Percentiles rank a stretch among this genome's conserved stretches.
phyloP scores from a whole-genome alignment of 1,284 basidiomycete genomes.

The Cryptococcus hybrid region DNA sequence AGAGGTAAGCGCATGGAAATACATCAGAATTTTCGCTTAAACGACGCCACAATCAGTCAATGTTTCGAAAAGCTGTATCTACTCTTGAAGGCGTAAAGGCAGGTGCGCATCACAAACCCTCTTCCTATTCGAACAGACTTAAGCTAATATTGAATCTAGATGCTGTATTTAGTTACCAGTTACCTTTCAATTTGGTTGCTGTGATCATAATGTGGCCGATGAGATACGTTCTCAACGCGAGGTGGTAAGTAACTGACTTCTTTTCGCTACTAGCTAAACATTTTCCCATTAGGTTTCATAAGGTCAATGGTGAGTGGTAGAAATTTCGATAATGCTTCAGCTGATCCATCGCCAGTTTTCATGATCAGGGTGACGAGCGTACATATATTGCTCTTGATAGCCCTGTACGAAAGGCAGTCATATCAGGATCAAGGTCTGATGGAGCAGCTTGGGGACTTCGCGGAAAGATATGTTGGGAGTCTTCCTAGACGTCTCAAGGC shows the following conservation, averaged over 20 bases:
- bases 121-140: not conserved
- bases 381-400: constrained; percentile 76
- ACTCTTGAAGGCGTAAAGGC: constrained; percentile 71
- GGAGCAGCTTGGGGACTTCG: constrained; percentile 65
- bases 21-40: not conserved
- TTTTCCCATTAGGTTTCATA: constrained; percentile 27
- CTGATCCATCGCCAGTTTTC: constrained; percentile 26
- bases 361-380: constrained; percentile 70
- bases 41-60: constrained; percentile 60
- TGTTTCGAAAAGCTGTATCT: constrained; percentile 86
- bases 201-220: constrained; percentile 77
- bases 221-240: constrained; percentile 64
- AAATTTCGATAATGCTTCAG: not conserved
- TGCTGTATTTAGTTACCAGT: constrained; percentile 87
- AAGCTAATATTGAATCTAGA: constrained; percentile 55
- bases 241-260: constrained; percentile 49
- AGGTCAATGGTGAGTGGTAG: constrained; percentile 73
- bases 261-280: not conserved
- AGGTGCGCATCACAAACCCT: constrained; percentile 17
- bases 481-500: constrained; percentile 69
- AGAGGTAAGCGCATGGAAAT: constrained; percentile 58
- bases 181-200: constrained; percentile 82
- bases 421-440: constrained; percentile 64
- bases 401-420: constrained; percentile 76
- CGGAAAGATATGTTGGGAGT: constrained; percentile 67